These are phyloP conservation scores for Lasiodiplodia citricola DNA, from an alignment of 2,329 filamentous ascomycete species.

Conservation along the genomic window DNA sequence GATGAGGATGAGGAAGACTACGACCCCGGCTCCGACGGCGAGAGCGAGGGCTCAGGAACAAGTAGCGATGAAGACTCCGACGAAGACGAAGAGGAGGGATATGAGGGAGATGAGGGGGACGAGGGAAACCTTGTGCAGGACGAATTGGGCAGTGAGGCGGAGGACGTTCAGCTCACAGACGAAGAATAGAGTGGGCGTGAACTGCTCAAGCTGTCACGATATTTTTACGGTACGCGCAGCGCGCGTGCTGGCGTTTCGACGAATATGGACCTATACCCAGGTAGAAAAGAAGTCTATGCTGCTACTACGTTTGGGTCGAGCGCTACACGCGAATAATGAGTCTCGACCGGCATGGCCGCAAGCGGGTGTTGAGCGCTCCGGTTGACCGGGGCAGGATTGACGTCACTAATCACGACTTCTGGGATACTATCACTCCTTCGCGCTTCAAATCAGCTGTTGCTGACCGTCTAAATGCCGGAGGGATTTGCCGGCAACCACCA, in stretches of 20 bases:
- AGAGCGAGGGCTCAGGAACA: conserved; percentile 46
- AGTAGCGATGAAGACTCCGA: conserved; percentile 41
- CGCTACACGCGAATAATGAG: background rate
- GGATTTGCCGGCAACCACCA: background rate
- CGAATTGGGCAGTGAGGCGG: conserved; percentile 27
- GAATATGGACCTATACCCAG: conserved; percentile 1
- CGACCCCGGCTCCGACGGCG: conserved; percentile 47
- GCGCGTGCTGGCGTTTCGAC: too few relatives aligned
- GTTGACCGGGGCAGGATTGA: background rate
- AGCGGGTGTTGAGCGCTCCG: background rate
- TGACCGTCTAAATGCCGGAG: background rate
- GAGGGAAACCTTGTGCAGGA: conserved; percentile 31
- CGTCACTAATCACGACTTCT: background rate
- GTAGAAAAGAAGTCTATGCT: background rate
- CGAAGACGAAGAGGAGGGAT: conserved; percentile 37
- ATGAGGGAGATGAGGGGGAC: conserved; percentile 40
- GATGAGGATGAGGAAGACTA: conserved; percentile 50
- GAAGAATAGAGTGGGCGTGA: background rate
- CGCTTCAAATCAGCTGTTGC: background rate
- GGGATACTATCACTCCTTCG: background rate
- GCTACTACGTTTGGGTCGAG: background rate
- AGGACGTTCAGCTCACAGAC: conserved; percentile 26
- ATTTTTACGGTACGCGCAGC: background rate
- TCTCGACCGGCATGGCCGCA: background rate
- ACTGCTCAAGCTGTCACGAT: too few relatives aligned